phyloP scores from a whole-genome alignment of 1,284 basidiomycete species.

The Ganoderma boninense region DNA sequence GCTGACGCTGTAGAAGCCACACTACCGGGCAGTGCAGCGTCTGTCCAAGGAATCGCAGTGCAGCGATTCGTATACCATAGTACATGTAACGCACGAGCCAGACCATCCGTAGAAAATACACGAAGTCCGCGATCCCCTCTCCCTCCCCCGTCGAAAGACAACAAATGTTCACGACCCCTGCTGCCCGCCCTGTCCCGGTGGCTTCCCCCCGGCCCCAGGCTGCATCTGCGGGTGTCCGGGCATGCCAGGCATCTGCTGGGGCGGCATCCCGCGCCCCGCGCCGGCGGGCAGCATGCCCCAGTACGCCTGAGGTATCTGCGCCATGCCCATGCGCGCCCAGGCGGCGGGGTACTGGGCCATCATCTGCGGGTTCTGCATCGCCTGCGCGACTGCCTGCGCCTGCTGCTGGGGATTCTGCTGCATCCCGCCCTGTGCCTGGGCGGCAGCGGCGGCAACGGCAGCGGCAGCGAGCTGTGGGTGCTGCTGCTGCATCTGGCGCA shows the following conservation, averaged over 20 bases:
- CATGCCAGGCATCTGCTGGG: slow-evolving; percentile 37
- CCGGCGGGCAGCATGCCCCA: slow-evolving; percentile 37
- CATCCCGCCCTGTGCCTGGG: slow-evolving; percentile 6
- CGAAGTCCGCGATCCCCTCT: not conserved
- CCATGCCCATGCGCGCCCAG: slow-evolving; percentile 31
- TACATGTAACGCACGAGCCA: not conserved
- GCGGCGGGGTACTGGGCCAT: slow-evolving; percentile 41
- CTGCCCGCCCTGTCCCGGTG: slow-evolving; percentile 45
- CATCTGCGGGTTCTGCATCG: slow-evolving; percentile 42
- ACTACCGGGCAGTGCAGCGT: not conserved
- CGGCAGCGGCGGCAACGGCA: slow-evolving; percentile 13
- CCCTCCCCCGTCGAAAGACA: not conserved
- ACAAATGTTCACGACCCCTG: slow-evolving; percentile 43
- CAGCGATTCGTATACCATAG: not conserved
- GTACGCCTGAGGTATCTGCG: slow-evolving; percentile 38
- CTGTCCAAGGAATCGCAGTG: not conserved
- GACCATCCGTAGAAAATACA: slow-evolving; percentile 3
- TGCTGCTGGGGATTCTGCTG: slow-evolving; percentile 28
- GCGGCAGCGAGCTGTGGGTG: slow-evolving; percentile 21
- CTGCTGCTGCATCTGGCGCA: slow-evolving; percentile 23
- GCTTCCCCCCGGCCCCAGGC: slow-evolving; percentile 41
- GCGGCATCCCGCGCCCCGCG: slow-evolving; percentile 39
- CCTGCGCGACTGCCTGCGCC: slow-evolving; percentile 32
- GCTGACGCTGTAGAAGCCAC: not conserved
- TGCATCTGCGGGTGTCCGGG: slow-evolving; percentile 44